Evolutionary conservation across 2,329 filamentous ascomycete genomes (phyloP), one percentile per base, ranked within the genome.

Genomic region (Diplodia intermedia): DNA sequence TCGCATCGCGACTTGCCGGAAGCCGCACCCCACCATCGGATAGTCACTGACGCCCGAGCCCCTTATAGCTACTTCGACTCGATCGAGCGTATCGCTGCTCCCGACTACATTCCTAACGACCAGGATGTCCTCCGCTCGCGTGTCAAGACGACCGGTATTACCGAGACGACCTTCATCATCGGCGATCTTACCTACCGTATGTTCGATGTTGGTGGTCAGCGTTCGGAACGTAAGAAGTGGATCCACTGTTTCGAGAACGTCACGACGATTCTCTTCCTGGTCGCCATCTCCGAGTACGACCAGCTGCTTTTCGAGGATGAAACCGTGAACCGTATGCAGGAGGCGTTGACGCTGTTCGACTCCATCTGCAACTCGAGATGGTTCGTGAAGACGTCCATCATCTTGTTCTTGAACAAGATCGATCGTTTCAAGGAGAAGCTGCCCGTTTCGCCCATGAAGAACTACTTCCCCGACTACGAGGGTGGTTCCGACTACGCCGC

Each of bases 211-310:
- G 94, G 94, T 86, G 94, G 94, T 72, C 94, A 97, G 82, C 89
- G 94, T 79, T 97, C 93, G 7, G 94, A 97, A 83, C 90, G 94
- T 79, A 97, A 97, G 91, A 97, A 97, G 88, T 97, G 94, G 94
- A 97, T 97, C 75, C 94, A 97, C 84, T 97, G 94, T 84, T 97
- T 97, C 82, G 94, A 97, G 84, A 97, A 97, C 75, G 94, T 97
- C 76, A 97, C 93, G 9, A 97, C 94, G 11, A 97, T 97, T 74
- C 90, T 97, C 49, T 97, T 97, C 89, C 84, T 97, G 67, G 94
- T 97, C 73, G 94, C 94, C 81, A 97, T 97, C 74, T 97, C 93
- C 73, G 94, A 97, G 81, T 97, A 97, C 84, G 94, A 97, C 79
- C 94, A 97, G 83, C 86, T 97, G 70, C 87, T 97, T 55, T 97